These are phyloP conservation scores for Backusella parvicylindrica DNA, from an alignment of 192 early-diverging fungal species.

Conservation along the genomic window DNA sequence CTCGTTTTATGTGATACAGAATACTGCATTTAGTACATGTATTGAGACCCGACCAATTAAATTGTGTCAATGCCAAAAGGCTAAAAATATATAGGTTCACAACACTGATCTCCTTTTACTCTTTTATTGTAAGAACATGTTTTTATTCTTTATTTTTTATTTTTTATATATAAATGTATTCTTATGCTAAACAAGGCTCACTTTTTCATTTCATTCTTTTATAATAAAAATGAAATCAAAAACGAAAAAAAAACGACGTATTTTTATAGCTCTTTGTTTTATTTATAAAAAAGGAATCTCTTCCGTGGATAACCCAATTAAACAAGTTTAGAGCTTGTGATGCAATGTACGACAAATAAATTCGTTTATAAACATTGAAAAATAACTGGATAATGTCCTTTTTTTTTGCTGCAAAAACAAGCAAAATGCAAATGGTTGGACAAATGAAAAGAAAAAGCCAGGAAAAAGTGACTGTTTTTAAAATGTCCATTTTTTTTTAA, in stretches of 20 bases:
- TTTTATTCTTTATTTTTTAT: neutral
- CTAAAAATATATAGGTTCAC: neutral
- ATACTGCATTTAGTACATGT: neutral
- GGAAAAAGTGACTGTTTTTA: neutral
- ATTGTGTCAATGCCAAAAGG: neutral
- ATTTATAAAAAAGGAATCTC: neutral
- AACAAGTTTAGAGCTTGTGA: neutral
- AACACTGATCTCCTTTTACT: neutral
- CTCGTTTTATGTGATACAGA: neutral
- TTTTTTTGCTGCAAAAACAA: neutral
- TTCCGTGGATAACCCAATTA: neutral
- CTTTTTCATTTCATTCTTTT: neutral
- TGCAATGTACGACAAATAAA: neutral
- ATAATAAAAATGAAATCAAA: neutral
- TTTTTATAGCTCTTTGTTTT: neutral
- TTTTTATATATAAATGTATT: neutral
- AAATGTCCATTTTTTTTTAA: neutral
- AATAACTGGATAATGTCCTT: neutral
- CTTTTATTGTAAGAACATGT: no score
- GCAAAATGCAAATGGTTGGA: neutral
- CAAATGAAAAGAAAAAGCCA: neutral
- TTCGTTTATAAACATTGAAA: neutral
- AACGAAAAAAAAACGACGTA: neutral
- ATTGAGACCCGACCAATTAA: neutral
- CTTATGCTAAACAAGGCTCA: neutral